phyloP scores from a whole-genome alignment of 1,139 yeast genomes.

The Yamadazyma siamensis region DNA sequence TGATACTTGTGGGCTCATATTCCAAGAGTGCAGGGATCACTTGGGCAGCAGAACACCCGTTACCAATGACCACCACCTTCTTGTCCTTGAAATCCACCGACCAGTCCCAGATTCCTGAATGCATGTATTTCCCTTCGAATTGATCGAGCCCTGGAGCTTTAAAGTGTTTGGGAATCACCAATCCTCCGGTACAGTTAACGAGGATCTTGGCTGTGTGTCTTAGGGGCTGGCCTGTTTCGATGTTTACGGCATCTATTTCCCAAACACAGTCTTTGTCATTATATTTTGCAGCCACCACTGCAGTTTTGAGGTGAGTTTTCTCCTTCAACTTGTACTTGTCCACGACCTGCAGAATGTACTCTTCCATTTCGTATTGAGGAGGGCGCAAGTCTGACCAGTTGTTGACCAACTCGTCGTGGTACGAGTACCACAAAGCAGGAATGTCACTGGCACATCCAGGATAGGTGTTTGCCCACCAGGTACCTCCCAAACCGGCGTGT shows the following conservation, averaged over 20 bases:
- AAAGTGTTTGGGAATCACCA: constrained; percentile 33
- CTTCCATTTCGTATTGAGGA: constrained; percentile 47
- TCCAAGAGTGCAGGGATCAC: constrained; percentile 34
- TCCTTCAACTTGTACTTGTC: constrained; percentile 29
- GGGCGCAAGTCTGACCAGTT: constrained; percentile 47
- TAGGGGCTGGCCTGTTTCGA: constrained; percentile 29
- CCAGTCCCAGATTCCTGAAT: constrained; percentile 49
- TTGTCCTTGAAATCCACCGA: constrained; percentile 32
- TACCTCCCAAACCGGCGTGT: constrained; percentile 48
- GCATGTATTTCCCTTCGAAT: constrained; percentile 46
- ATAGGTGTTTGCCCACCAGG: constrained; percentile 53
- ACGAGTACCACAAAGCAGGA: constrained; percentile 49
- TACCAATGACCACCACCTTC: constrained; percentile 37
- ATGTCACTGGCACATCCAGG: constrained; percentile 55
- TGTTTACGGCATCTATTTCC: constrained; percentile 31
- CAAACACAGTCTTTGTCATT: constrained; percentile 33
- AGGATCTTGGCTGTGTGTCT: constrained; percentile 30
- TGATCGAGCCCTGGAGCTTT: constrained; percentile 34
- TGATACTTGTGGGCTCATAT: constrained; percentile 25
- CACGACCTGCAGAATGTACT: constrained; percentile 40
- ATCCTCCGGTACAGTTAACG: constrained; percentile 35
- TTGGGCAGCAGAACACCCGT: constrained; percentile 46
- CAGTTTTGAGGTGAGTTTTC: constrained; percentile 28
- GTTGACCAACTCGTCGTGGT: constrained; percentile 36
- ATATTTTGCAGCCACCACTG: constrained; percentile 26